Base-by-base conservation (phyloP, 2,329 filamentous ascomycete species). In the Fusarium haematococcum region DNA sequence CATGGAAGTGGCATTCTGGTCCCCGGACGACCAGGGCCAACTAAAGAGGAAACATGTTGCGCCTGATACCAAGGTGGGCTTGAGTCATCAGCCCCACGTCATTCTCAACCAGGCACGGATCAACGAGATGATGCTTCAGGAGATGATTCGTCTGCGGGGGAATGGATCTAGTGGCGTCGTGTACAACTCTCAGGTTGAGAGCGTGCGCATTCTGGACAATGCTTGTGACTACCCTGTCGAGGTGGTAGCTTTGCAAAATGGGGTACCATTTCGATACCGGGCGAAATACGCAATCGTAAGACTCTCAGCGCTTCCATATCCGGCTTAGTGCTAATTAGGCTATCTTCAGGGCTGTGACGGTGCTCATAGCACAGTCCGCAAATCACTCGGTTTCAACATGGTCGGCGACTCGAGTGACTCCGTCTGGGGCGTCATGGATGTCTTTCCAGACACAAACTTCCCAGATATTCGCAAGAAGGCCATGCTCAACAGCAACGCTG, bases 391-490 rank as follows among this genome's bases (percentile, higher is more conserved):
- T 0, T 87, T 90, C 59, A 83, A 86, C 25, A 83, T 91, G 57
- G 84, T 89, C 45, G 89, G 89, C 10, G 88, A 90, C 61, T 85
- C 84, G n/a, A 88, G 85, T 1, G 86, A 88, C 68, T 85, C 81
- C 69, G 85, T 88, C 43, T 88, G 85, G 85, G 86, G 74, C 7
- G 74, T 75, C 52, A 69, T 68, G 63, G 66, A 73, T 23, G 32
- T 75, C 33, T 65, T 62, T 23, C 85, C 87, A 1, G 84, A 83
- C 35, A 91, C 90, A 2, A 82, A 88, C 69, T 92, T 91, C 68
- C 90, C 90, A 0, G 91, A 93, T 72, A 90, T 92, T 62, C 86
- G 91, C 57, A 87, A 88, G 74, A 88, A 90, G 69, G 83, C 82
- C 10, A 84, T 88, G 0, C 85, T 92, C 30, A 88, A 89, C 72